Base-by-base conservation (phyloP, 345 rosid species). In the Syzygium oleosum region DNA sequence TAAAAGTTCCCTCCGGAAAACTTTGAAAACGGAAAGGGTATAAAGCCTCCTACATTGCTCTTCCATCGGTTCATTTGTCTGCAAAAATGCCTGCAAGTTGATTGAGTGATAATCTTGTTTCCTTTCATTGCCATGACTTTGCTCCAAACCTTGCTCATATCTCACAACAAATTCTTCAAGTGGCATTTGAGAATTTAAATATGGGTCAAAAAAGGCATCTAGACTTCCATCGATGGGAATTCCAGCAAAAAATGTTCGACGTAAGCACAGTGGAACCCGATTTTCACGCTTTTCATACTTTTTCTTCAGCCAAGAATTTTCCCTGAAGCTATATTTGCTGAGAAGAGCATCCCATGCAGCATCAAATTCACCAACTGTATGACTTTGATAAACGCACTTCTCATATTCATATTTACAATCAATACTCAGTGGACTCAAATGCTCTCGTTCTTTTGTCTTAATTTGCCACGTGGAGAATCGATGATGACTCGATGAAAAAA, bases 381-480 rank as follows among this genome's bases (percentile, higher is more conserved):
- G 96, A 56, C 95, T 93, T 87, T 93, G 93, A 88, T 93, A 92
- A 80, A 95, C 90, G 90, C 97, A 97, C 89, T 90, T 95, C 86
- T 95, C 95, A 11, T 96, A 95, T 52, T 94, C 98, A 43, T 87
- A 91, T 89, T 88, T 93, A 85, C 95, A 97, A 25, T 95, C 97
- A 29, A 84, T 87, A 25, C 95, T 88, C 93, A 94, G 49, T 15
- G 92, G 86, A 89, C 92, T 91, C 38, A 96, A 93, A 89, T 86
- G 88, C 86, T 96, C 98, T 49, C 79, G 85, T 86, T 96, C 98
- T 51, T 93, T 96, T 58, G 89, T 92, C 91, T 91, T 92, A 52
- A 94, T 88, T 89, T 97, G 99, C 96, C 98, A 94, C 90, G 86
- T 86, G 41, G 98, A 97, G 88, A 94, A 96, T n/a, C 97, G 91